Conservation (phyloP, 306 rosid genomes). For the Lathyrus tuberosus region DNA sequence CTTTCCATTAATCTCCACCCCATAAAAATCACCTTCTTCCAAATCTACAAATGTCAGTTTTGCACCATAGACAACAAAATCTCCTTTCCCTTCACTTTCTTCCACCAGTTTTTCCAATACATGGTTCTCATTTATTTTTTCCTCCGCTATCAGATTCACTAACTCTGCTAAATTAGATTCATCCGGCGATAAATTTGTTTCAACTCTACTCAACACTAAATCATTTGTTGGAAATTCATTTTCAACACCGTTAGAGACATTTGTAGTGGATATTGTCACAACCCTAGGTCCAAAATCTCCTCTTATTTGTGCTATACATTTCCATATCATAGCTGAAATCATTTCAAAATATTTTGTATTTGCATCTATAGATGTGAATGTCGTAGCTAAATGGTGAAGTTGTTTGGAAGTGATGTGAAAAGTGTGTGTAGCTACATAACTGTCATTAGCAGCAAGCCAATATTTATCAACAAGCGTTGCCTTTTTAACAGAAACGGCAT, state of each 20-base stretch:
- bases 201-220: conserved; percentile 54
- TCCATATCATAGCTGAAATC: conserved; percentile 68
- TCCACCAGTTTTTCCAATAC: conserved; percentile 44
- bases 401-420: conserved; percentile 51
- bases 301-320: conserved; percentile 46
- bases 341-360: conserved; percentile 49
- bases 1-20: conserved; percentile 61
- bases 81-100: conserved; percentile 39
- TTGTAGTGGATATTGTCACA: conserved; percentile 57
- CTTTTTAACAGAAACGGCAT: conserved; percentile 45
- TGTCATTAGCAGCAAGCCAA: conserved; percentile 45
- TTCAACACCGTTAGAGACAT: conserved; percentile 9
- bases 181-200: conserved; percentile 36
- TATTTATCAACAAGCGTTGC: conserved; percentile 47
- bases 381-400: conserved; percentile 45
- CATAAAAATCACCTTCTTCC: conserved; percentile 58
- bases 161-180: conserved; percentile 49
- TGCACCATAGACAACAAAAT: conserved; percentile 66
- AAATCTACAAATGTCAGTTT: conserved; percentile 71
- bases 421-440: conserved; percentile 48
- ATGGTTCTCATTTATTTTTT: conserved; percentile 43
- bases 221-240: conserved; percentile 51
- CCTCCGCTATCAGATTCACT: conserved; percentile 50
- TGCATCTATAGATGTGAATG: background rate
- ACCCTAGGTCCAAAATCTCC: conserved; percentile 36